These are phyloP conservation scores for Pachyrhizus erosus DNA, from an alignment of 306 rosid genomes.

Conservation along the genomic window DNA sequence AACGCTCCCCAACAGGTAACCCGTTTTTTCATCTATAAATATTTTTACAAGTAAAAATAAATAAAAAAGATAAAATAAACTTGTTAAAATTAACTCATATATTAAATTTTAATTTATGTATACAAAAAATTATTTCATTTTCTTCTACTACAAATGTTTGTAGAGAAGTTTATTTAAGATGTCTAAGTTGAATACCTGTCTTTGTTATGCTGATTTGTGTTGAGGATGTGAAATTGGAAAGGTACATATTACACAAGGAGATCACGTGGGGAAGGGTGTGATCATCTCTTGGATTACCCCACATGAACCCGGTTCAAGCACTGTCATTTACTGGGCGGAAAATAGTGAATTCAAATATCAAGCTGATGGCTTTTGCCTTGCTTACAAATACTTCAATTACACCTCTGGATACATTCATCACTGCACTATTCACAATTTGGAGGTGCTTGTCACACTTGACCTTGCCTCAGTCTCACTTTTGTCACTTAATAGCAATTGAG, in stretches of 20 bases:
- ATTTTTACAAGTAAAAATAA: no score
- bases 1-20: constrained; percentile 83
- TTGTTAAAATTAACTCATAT: no score
- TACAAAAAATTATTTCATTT: no score
- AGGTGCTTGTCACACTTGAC: constrained; percentile 21
- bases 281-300: constrained; percentile 78
- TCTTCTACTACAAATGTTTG: no score
- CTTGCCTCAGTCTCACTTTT: neutral
- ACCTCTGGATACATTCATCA: constrained; percentile 81
- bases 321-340: constrained; percentile 65
- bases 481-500: neutral
- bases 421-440: constrained; percentile 52
- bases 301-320: constrained; percentile 66
- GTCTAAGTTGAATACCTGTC: neutral
- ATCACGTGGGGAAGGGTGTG: constrained; percentile 68
- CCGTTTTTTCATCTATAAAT: neutral
- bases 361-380: constrained; percentile 51
- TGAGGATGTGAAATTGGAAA: constrained; percentile 40
- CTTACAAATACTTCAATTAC: constrained; percentile 69
- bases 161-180: no score
- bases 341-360: constrained; percentile 33
- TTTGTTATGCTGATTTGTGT: neutral
- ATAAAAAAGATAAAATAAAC: no score
- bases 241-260: constrained; percentile 95
- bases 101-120: no score